Percentiles rank a stretch among this genome's conserved stretches.
phyloP scores from a whole-genome alignment of 2,329 filamentous ascomycete genomes.

The Sclerotinia trifoliorum region DNA sequence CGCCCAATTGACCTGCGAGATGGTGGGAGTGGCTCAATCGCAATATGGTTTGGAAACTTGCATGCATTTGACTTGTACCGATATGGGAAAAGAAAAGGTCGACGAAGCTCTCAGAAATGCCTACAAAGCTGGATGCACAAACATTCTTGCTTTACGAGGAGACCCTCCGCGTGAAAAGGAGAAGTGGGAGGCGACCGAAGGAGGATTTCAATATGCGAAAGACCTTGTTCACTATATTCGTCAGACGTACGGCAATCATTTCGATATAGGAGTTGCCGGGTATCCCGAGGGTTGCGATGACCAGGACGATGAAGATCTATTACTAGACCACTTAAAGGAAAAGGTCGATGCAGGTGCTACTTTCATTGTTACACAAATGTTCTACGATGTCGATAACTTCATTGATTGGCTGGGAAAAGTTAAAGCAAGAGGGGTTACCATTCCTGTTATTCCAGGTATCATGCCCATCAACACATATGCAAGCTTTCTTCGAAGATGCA shows the following conservation, averaged over 20 bases:
- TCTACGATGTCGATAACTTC: conserved; percentile 97
- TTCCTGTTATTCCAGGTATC: conserved; percentile 83
- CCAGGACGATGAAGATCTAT: conserved; percentile 77
- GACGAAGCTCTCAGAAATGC: conserved; percentile 84
- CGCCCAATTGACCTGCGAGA: conserved; percentile 91
- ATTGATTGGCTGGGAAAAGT: conserved; percentile 85
- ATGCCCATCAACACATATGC: conserved; percentile 96
- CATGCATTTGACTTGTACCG: conserved; percentile 98
- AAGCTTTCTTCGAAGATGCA: conserved; percentile 84
- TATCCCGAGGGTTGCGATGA: conserved; percentile 97
- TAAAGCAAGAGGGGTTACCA: conserved; percentile 76
- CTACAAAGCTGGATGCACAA: conserved; percentile 94
- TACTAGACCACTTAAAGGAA: conserved; percentile 92
- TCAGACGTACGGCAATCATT: conserved; percentile 78
- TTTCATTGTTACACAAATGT: conserved; percentile 99
- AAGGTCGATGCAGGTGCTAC: conserved; percentile 92
- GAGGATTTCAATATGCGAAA: conserved; percentile 85
- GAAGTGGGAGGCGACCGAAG: conserved; percentile 85
- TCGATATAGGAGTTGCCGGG: conserved; percentile 95
- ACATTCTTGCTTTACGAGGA: conserved; percentile 89
- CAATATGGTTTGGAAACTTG: conserved; percentile 96
- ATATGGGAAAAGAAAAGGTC: conserved; percentile 92
- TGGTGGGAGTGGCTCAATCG: conserved; percentile 93
- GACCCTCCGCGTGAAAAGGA: conserved; percentile 93
- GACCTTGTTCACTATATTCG: conserved; percentile 80